phyloP scores from a whole-genome alignment of 2,329 filamentous ascomycete genomes.

The Bipolaris cookei region DNA sequence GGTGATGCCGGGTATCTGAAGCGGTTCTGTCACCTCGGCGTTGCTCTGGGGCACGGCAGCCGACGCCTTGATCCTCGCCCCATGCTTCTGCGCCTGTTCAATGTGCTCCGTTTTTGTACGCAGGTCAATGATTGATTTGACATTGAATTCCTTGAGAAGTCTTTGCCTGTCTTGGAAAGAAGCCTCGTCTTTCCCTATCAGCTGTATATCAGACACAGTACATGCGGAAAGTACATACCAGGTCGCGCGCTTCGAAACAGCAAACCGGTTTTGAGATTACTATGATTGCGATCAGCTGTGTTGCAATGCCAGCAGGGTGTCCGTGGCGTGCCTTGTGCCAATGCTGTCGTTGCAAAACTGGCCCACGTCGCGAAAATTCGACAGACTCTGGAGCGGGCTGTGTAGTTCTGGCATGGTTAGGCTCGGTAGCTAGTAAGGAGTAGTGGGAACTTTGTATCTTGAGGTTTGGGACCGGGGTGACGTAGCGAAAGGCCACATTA shows the following conservation, averaged over 20 bases:
- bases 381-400: conserved; percentile 38
- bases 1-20: conserved; percentile 67
- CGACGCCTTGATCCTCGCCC: conserved; percentile 55
- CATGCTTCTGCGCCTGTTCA: conserved; percentile 68
- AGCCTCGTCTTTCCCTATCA: conserved; percentile 66
- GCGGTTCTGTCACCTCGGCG: conserved; percentile 59
- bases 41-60: conserved; percentile 57
- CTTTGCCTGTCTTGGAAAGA: conserved; percentile 67
- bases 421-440: background rate
- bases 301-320: background rate
- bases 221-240: conserved; percentile 30
- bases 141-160: conserved; percentile 65
- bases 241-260: conserved; percentile 47
- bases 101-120: conserved; percentile 79
- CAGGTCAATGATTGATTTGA: conserved; percentile 79
- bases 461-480: conserved; percentile 5
- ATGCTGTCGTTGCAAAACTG: conserved; percentile 36
- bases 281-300: conserved; percentile 18
- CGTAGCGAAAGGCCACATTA: conserved; percentile 16
- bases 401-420: conserved; percentile 15
- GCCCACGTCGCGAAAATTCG: conserved; percentile 49
- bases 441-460: background rate
- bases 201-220: background rate
- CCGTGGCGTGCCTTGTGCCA: conserved; percentile 21
- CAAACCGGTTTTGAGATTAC: conserved; percentile 34